Base-by-base conservation (phyloP, 148 eudicot species). In the Vaccinium myrtillus region DNA sequence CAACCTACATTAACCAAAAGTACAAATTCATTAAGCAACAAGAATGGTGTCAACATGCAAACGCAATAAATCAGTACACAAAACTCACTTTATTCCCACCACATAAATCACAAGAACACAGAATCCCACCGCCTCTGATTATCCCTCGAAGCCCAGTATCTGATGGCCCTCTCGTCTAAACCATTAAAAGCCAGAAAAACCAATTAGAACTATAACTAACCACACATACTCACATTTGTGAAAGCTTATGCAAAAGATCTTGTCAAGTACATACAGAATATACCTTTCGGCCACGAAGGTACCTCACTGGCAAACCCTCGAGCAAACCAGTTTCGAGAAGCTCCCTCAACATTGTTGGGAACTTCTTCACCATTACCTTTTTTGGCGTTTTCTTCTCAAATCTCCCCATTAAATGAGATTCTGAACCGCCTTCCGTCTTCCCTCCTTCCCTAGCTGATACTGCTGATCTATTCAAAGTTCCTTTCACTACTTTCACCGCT, bases 41-140 rank as follows among this genome's bases (percentile, higher is more conserved):
- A 15, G 73, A 48, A 84, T 43, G 50, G 13, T 25, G 54, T 18
- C 19, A 48, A 30, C 16, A 46, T 8, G 48, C 46, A 76, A 53
- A 55, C 70, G 7, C 50, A 27, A 23, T 23, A 11, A 59, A 79
- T n/a, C 8, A 80, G 15, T 13, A 49, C 30, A 58, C 54, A 71
- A 83, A n/a, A 85, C 93, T 89, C 87, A 94, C 98, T 75, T 87
- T 75, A 73, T 36, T 79, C 81, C 96, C 98, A 55, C 84, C 73
- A 91, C 98, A 95, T 8, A 76, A 67, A 6, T 75, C 84, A 86
- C 98, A 95, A 56, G 56, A 90, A 73, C 98, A 95, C 85, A 94
- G 79, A 53, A 95, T 87, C 18, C 93, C 95, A 83, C 71, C n/a
- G 75, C 94, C 98, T 70, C 30, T 90, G 13, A 95, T 86, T 27